A percentile compares a stretch with the other conserved stretches of the same genome.
These are phyloP conservation scores for Ramicandelaber brevisporus DNA, from an alignment of 192 early-diverging fungal genomes.

Conservation along the genomic window DNA sequence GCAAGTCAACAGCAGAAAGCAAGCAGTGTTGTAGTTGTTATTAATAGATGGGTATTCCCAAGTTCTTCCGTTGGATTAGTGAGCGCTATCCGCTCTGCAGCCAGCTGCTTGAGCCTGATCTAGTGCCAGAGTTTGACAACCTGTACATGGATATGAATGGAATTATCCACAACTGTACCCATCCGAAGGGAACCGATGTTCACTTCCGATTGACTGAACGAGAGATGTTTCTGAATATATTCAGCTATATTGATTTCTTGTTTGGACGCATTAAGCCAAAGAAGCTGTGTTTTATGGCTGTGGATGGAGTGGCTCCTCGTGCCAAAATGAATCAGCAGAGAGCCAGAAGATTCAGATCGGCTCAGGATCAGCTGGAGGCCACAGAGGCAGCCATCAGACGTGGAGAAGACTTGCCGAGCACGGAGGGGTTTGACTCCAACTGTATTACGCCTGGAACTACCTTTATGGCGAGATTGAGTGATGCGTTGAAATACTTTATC, in stretches of 20 bases:
- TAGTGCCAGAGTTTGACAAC: conserved; percentile 93
- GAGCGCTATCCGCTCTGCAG: conserved; percentile 89
- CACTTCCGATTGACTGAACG: conserved; percentile 77
- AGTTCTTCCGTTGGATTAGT: conserved; percentile 95
- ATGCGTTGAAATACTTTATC: conserved; percentile 72
- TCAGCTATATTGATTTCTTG: conserved; percentile 87
- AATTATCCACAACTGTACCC: conserved; percentile 91
- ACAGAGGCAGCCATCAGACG: conserved; percentile 30
- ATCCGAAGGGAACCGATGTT: conserved; percentile 70
- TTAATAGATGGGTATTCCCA: conserved; percentile 52
- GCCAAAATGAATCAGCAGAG: conserved; percentile 99
- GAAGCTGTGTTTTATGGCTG: conserved; percentile 84
- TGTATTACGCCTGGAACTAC: conserved; percentile 96
- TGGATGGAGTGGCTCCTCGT: conserved; percentile 87
- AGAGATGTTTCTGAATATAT: conserved; percentile 79
- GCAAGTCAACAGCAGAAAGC: background rate
- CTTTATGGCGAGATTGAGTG: conserved; percentile 82
- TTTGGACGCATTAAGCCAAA: conserved; percentile 80
- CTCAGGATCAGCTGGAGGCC: conserved; percentile 47
- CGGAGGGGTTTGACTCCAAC: conserved; percentile 76
- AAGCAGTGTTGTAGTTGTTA: conserved; percentile 6
- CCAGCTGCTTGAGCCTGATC: conserved; percentile 69
- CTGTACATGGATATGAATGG: conserved; percentile 99
- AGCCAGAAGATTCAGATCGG: conserved; percentile 82
- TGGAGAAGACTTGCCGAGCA: conserved; percentile 38